These are phyloP conservation scores for Ramaria sp. DNA, from an alignment of 768 basidiomycete species.

Conservation along the genomic window DNA sequence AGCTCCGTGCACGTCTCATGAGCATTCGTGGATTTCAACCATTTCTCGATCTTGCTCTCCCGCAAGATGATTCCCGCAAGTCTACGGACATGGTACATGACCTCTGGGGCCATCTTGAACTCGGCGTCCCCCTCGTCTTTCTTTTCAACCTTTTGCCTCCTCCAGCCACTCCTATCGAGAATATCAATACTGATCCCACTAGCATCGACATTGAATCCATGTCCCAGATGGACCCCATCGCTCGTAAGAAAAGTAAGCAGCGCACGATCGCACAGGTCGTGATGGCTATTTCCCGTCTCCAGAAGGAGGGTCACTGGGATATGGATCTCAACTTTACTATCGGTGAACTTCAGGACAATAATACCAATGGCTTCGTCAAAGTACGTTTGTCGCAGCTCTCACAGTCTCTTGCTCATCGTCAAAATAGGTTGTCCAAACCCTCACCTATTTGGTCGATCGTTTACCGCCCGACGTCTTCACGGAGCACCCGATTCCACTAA, in stretches of 20 bases:
- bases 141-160: slow-evolving; percentile 84
- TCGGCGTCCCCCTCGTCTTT: slow-evolving; percentile 90
- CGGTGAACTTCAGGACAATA: slow-evolving; percentile 84
- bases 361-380: slow-evolving; percentile 92
- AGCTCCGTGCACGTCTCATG: slow-evolving; percentile 64
- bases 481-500: slow-evolving; percentile 35
- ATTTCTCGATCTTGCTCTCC: slow-evolving; percentile 20
- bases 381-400: slow-evolving; percentile 29
- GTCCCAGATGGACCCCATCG: slow-evolving; percentile 42
- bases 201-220: slow-evolving; percentile 18
- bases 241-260: slow-evolving; percentile 75
- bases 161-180: slow-evolving; percentile 28
- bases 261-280: slow-evolving; percentile 85
- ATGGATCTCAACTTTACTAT: slow-evolving; percentile 81
- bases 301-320: slow-evolving; percentile 46
- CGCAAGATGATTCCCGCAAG: slow-evolving; percentile 48
- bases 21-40: slow-evolving; percentile 62
- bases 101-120: slow-evolving; percentile 88
- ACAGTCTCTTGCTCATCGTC: slow-evolving; percentile 8
- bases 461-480: slow-evolving; percentile 64
- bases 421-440: slow-evolving; percentile 76
- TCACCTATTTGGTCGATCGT: slow-evolving; percentile 70
- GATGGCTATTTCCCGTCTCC: slow-evolving; percentile 69
- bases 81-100: slow-evolving; percentile 90
- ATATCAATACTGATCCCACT: slow-evolving; percentile 56